A percentile compares a stretch with the other conserved stretches of the same genome.
Evolutionary conservation across 768 basidiomycete species (phyloP).

Genomic region (Infundibulicybe gibba): DNA sequence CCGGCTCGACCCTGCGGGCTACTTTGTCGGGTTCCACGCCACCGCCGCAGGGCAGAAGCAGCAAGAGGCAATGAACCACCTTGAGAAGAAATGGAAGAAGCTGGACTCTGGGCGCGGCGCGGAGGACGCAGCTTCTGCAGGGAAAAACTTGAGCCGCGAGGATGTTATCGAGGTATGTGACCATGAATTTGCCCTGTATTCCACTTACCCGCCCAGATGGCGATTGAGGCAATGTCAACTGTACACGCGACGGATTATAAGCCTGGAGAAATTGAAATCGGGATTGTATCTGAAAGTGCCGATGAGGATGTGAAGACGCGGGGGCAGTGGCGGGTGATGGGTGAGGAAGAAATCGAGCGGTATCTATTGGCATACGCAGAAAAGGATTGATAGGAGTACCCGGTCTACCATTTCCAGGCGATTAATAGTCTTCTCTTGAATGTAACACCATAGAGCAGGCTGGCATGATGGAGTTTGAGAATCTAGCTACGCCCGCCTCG

Average conservation of each 20-base stretch:
- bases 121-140: constrained; percentile 74
- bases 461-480: neutral
- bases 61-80: constrained; percentile 96
- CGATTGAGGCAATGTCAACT: constrained; percentile 90
- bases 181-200: neutral
- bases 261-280: constrained; percentile 92
- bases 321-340: constrained; percentile 79
- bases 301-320: constrained; percentile 71
- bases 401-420: constrained; percentile 6
- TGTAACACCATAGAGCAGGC: constrained; percentile 4
- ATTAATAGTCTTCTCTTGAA: neutral
- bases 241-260: constrained; percentile 98
- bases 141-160: constrained; percentile 64
- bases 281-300: constrained; percentile 75
- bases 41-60: constrained; percentile 96
- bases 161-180: constrained; percentile 85
- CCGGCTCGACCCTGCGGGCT: constrained; percentile 98
- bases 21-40: constrained; percentile 98
- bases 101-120: constrained; percentile 74
- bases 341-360: constrained; percentile 71
- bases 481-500: too few species aligned
- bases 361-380: constrained; percentile 85
- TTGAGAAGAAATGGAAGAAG: constrained; percentile 99
- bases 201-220: constrained; percentile 51
- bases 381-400: constrained; percentile 55